These are phyloP conservation scores for Sanguinoderma infundibulare DNA, from an alignment of 1,284 basidiomycete genomes.

Conservation along the genomic window DNA sequence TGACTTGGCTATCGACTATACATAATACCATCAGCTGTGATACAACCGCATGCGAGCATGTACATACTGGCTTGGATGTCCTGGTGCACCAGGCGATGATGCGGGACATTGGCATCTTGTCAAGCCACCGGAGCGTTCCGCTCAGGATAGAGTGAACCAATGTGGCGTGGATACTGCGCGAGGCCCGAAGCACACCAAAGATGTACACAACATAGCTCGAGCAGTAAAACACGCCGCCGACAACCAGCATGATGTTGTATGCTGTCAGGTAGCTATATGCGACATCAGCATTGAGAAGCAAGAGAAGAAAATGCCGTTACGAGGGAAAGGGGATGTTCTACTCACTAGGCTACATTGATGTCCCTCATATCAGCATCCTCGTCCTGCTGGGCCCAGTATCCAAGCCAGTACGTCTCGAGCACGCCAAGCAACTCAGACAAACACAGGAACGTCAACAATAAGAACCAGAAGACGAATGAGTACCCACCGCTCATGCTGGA, in stretches of 20 bases:
- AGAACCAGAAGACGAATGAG: conserved; percentile 39
- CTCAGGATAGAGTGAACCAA: conserved; percentile 59
- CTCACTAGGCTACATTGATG: conserved; percentile 37
- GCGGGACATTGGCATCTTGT: conserved; percentile 53
- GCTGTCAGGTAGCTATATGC: conserved; percentile 45
- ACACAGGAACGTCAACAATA: conserved; percentile 29
- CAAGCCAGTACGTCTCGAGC: conserved; percentile 31
- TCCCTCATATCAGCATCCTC: conserved; percentile 33
- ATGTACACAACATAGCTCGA: conserved; percentile 39
- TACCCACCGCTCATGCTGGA: conserved; percentile 35
- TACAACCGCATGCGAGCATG: not conserved
- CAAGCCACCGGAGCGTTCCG: conserved; percentile 47
- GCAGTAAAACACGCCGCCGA: conserved; percentile 32
- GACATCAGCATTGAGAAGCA: not conserved
- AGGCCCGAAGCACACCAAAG: conserved; percentile 51
- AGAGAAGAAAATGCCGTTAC: not conserved
- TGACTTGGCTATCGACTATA: conserved; percentile 40
- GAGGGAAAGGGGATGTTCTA: too few relatives aligned
- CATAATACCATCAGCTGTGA: not conserved
- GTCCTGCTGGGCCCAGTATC: conserved; percentile 32
- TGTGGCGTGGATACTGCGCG: conserved; percentile 56
- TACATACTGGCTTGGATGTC: conserved; percentile 51
- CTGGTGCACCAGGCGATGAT: conserved; percentile 64
- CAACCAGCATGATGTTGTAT: conserved; percentile 42
- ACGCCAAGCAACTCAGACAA: conserved; percentile 28